phyloP scores from a whole-genome alignment of 1,284 basidiomycete genomes.

The Peniophora sp. region DNA sequence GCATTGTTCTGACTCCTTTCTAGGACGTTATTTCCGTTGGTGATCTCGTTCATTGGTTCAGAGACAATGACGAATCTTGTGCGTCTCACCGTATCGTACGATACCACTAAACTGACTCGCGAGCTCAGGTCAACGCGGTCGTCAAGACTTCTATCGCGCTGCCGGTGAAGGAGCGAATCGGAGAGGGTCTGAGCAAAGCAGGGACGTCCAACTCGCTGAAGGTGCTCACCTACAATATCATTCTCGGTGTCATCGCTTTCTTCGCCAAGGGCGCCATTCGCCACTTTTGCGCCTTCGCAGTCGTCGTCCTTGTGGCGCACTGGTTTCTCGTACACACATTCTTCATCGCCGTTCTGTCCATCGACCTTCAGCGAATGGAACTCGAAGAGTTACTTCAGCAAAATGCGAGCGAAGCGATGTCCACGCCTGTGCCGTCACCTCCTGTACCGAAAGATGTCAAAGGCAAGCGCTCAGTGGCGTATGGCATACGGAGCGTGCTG shows the following conservation, averaged over 20 bases:
- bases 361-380: conserved; percentile 88
- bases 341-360: conserved; percentile 84
- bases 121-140: conserved; percentile 76
- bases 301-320: conserved; percentile 90
- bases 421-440: conserved; percentile 28
- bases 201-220: conserved; percentile 91
- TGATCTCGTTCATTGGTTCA: conserved; percentile 92
- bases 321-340: conserved; percentile 94
- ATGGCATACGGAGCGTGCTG: conserved; percentile 38
- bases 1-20: background rate
- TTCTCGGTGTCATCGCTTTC: conserved; percentile 74
- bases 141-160: conserved; percentile 84
- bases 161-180: conserved; percentile 89
- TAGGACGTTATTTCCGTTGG: conserved; percentile 85
- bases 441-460: conserved; percentile 8
- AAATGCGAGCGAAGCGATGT: conserved; percentile 33
- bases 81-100: conserved; percentile 18
- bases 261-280: conserved; percentile 78
- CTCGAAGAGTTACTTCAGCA: conserved; percentile 73
- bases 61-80: conserved; percentile 97
- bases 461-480: background rate
- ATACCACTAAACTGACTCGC: conserved; percentile 3
- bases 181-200: conserved; percentile 79
- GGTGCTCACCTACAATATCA: conserved; percentile 79
- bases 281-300: conserved; percentile 91